Evolutionary conservation across 148 eudicot genomes (phyloP).

Genomic region (Amaranthus palmeri): DNA sequence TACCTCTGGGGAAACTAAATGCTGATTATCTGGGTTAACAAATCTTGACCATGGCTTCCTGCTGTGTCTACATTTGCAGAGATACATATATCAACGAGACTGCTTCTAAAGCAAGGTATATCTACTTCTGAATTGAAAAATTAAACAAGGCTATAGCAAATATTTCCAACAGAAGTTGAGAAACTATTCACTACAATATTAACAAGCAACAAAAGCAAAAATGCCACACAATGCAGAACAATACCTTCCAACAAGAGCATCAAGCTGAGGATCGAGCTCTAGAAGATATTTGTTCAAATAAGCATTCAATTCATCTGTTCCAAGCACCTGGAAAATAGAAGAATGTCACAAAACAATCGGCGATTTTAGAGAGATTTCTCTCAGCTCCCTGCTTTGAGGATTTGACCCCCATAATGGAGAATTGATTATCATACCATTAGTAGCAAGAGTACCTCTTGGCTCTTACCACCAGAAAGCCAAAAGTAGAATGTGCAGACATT

Average conservation of each 20-base stretch:
- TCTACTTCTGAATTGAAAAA: not conserved
- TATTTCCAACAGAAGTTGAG: not conserved
- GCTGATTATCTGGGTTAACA: constrained; percentile 86
- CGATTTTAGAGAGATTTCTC: not conserved
- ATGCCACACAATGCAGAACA: not conserved
- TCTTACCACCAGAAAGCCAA: not conserved
- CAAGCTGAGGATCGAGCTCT: constrained; percentile 77
- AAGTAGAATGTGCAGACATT: not conserved
- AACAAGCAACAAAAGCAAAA: not conserved
- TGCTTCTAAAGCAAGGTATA: not conserved
- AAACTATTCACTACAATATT: not conserved
- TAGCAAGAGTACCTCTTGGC: not conserved
- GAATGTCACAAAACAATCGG: not conserved
- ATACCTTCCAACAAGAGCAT: constrained; percentile 85
- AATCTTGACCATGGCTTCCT: constrained; percentile 98
- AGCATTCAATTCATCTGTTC: constrained; percentile 78
- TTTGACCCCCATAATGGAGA: too few species aligned
- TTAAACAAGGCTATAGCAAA: not conserved
- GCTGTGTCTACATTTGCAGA: constrained; percentile 59
- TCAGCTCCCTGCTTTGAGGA: too few species aligned
- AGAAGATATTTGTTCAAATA: constrained; percentile 63
- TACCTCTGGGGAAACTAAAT: constrained; percentile 97
- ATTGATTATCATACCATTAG: too few species aligned
- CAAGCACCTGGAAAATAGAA: constrained; percentile 55
- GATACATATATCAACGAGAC: not conserved